These are phyloP conservation scores for Fusarium napiforme DNA, from an alignment of 2,329 filamentous ascomycete genomes.

Conservation along the genomic window DNA sequence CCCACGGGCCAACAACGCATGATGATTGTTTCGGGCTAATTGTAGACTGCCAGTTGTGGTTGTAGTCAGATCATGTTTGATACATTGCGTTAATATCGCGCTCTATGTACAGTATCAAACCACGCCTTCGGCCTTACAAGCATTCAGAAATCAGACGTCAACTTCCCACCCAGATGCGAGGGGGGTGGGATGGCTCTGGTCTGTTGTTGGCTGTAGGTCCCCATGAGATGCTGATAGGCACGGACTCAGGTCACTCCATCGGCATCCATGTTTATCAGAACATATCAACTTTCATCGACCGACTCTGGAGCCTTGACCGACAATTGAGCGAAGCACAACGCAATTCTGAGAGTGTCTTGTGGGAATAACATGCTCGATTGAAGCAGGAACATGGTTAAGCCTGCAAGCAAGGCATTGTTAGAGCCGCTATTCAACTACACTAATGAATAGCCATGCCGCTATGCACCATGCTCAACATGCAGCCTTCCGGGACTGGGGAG, in stretches of 20 bases:
- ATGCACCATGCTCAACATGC: slow-evolving; percentile 20
- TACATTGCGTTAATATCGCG: slow-evolving; percentile 21
- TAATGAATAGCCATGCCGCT: slow-evolving; percentile 7
- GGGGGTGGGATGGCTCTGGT: slow-evolving; percentile 19
- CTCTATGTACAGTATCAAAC: slow-evolving; percentile 23
- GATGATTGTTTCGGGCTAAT: slow-evolving; percentile 30
- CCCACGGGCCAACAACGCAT: slow-evolving; percentile 25
- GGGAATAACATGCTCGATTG: slow-evolving; percentile 9
- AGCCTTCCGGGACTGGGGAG: slow-evolving; percentile 37
- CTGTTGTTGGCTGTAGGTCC: slow-evolving; percentile 31
- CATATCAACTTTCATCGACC: slow-evolving; percentile 29
- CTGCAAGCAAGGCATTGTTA: neutral
- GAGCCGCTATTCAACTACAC: neutral
- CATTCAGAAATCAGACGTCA: slow-evolving; percentile 19
- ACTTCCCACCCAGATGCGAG: slow-evolving; percentile 6
- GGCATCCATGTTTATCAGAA: slow-evolving; percentile 37
- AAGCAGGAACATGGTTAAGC: slow-evolving; percentile 22
- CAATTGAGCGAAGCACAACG: slow-evolving; percentile 18
- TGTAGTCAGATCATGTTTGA: slow-evolving; percentile 31
- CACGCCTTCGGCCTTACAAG: slow-evolving; percentile 19
- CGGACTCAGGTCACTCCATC: slow-evolving; percentile 34
- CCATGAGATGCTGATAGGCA: slow-evolving; percentile 38
- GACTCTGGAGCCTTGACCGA: slow-evolving; percentile 34
- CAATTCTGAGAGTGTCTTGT: neutral
- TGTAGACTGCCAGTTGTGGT: slow-evolving; percentile 5